Evolutionary conservation across 2,329 filamentous ascomycete species (phyloP).

Genomic region (Cyphellophora europaea): DNA sequence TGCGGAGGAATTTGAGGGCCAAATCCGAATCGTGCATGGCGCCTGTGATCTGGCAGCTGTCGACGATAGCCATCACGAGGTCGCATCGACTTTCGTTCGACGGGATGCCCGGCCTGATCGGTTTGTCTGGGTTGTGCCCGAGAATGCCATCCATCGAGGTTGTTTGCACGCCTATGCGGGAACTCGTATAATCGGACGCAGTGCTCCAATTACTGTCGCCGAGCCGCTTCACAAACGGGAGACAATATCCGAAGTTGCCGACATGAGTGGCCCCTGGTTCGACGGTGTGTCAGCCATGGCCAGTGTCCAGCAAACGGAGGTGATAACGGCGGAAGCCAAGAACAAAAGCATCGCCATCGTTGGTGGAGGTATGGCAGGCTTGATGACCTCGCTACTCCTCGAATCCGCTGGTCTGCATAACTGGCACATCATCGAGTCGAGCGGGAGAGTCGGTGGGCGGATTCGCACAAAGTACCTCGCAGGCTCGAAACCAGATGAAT

Average conservation of each 20-base stretch:
- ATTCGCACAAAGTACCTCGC: constrained; percentile 36
- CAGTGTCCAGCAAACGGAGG: constrained; percentile 19
- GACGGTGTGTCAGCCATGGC: constrained; percentile 29
- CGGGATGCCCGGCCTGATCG: constrained; percentile 30
- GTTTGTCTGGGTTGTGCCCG: constrained; percentile 31
- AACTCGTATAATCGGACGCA: constrained; percentile 8
- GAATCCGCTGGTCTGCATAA: constrained; percentile 35
- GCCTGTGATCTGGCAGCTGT: constrained; percentile 28
- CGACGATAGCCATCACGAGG: constrained; percentile 32
- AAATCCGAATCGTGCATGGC: constrained; percentile 37
- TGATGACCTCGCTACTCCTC: constrained; percentile 40
- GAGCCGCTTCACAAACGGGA: constrained; percentile 12
- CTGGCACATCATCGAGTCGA: constrained; percentile 37
- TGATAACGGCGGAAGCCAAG: constrained; percentile 24
- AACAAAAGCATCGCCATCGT: constrained; percentile 53
- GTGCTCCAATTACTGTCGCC: constrained; percentile 7
- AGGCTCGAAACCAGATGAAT: constrained; percentile 25
- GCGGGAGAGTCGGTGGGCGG: constrained; percentile 32
- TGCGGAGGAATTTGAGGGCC: constrained; percentile 32
- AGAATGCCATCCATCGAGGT: constrained; percentile 20
- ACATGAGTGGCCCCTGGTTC: constrained; percentile 31
- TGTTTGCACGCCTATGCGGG: constrained; percentile 28
- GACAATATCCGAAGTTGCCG: constrained; percentile 24
- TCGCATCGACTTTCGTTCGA: constrained; percentile 32
- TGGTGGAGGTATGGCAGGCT: constrained; percentile 74